Evolutionary conservation across 768 basidiomycete species (phyloP), one percentile per base, ranked within the genome.

Genomic region (Russula vinacea): DNA sequence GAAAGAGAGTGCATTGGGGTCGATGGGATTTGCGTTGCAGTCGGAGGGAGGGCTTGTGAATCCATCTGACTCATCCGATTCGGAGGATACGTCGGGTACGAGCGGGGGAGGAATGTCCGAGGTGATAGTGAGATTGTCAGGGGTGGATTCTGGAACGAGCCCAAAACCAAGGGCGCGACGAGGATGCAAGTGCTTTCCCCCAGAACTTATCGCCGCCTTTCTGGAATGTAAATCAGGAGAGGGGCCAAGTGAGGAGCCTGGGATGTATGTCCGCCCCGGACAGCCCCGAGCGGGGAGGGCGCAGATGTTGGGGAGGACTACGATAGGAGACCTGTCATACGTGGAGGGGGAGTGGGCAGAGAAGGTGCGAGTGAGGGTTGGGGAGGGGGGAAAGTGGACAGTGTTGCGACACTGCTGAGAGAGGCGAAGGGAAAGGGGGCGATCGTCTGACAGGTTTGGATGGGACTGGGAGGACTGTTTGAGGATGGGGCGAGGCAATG

Each of bases 311-410:
- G 87, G 86, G 26, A 82, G 71, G 68, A 90, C 87, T 71, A 84
- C 77, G 72, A 93, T 89, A 64, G 90, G 90, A 4, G 88, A 83
- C 62, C 91, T 87, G 78, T 93, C 90, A 76, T 93, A 93, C 9
- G 77, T 72, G 40, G 76, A 70, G 39, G 79, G 66, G 5, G 78
- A 78, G 71, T 81, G 74, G 17, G 81, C 80, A 35, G 72, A 70
- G 71, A 79, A 77, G 60, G 75, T 76, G 60, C 75, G 73, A 37
- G 76, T 71, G 66, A 79, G 72, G 33, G 70, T 60, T 17, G 75
- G 70, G 35, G 73, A 66, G 11, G 81, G 76, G 5, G 84, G 72
- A 33, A 87, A 74, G 67, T 83, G 85, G 74, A 88, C 78, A 59
- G 29, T 64, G 54, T 69, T 67, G 42, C 59, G 56, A 50, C 65